Base-by-base conservation (phyloP, 1,284 basidiomycete species). In the Hemileia vastatrix region DNA sequence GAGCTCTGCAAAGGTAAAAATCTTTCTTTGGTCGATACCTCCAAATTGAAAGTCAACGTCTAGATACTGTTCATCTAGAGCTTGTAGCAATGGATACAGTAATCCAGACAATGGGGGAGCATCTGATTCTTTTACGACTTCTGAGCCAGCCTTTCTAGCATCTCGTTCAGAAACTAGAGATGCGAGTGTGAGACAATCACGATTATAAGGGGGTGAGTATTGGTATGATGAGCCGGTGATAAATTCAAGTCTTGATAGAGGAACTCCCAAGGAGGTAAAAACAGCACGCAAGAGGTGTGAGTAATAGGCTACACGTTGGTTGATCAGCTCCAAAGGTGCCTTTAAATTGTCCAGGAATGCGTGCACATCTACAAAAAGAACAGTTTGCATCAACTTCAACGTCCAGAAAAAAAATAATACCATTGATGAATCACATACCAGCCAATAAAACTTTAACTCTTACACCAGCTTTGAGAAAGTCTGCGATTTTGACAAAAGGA, bases 331-430 rank as follows among this genome's bases (percentile, higher is more conserved):
- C n/a, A 95, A 79, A 0, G 94, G 92, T 0, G 94, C 94, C 78
- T 99, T 99, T 71, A 95, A 81, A 76, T 97, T 97, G 76, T 99
- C 94, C 55, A 99, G 83, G 80, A 98, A 98, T 3, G 92, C 95
- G 72, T 98, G 95, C 15, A 98, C 83, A 74, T 96, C 93, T 92
- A 73, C 6, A 47, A 51, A 31, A 57, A 49, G 52, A 4, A 33
- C 56, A 13, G 32, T 15, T 23, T 24, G 40, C 31, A 53, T 40
- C 36, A 45, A 47, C 21, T 58, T 36, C 24, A 51, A 53, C 43
- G 50, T 57, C 45, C 27, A 23, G 52, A 50, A 6, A 50, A 50
- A 15, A 31, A 54, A n/a, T 15, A 18, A n/a, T 24, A 24, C 45
- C 18, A 19, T 53, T 43, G 49, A 33, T 33, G 2, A 15, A 11